A percentile compares a stretch with the other conserved stretches of the same genome.
phyloP scores from a whole-genome alignment of 2,329 filamentous ascomycete genomes.

The Sporothrix mexicana region DNA sequence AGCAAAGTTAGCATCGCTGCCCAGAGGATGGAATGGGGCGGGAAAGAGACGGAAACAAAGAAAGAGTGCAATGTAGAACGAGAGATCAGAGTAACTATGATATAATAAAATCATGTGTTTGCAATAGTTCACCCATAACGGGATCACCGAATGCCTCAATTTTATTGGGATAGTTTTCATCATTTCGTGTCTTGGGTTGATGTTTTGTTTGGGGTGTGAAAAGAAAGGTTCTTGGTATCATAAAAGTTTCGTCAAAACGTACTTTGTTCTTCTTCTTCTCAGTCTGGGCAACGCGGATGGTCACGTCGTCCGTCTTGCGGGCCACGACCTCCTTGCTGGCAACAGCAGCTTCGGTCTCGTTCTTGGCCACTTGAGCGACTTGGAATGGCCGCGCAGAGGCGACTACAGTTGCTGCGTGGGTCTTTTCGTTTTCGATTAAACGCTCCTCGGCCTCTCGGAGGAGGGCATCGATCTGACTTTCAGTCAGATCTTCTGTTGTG shows the following conservation, averaged over 20 bases:
- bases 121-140: slow-evolving; percentile 79
- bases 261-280: slow-evolving; percentile 44
- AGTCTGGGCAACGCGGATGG: slow-evolving; percentile 43
- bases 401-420: slow-evolving; percentile 6
- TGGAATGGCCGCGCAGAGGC: slow-evolving; percentile 22
- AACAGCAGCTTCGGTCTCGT: slow-evolving; percentile 32
- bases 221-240: too few species aligned
- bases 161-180: slow-evolving; percentile 75
- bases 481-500: slow-evolving; percentile 42
- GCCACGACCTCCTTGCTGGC: slow-evolving; percentile 33
- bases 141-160: slow-evolving; percentile 76
- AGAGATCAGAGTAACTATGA: slow-evolving; percentile 75
- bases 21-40: slow-evolving; percentile 25
- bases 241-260: slow-evolving; percentile 32
- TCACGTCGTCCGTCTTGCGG: slow-evolving; percentile 39
- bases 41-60: slow-evolving; percentile 38
- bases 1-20: slow-evolving; percentile 11
- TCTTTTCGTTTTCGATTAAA: slow-evolving; percentile 43
- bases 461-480: slow-evolving; percentile 48
- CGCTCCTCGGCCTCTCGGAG: slow-evolving; percentile 50
- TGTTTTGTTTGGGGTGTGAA: background rate
- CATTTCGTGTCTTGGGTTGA: slow-evolving; percentile 54
- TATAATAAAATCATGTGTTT: slow-evolving; percentile 61
- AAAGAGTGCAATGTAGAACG: background rate
- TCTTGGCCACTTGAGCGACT: slow-evolving; percentile 33